Conservation (phyloP, 2,329 filamentous ascomycete species). For the Sarocladium strictum region DNA sequence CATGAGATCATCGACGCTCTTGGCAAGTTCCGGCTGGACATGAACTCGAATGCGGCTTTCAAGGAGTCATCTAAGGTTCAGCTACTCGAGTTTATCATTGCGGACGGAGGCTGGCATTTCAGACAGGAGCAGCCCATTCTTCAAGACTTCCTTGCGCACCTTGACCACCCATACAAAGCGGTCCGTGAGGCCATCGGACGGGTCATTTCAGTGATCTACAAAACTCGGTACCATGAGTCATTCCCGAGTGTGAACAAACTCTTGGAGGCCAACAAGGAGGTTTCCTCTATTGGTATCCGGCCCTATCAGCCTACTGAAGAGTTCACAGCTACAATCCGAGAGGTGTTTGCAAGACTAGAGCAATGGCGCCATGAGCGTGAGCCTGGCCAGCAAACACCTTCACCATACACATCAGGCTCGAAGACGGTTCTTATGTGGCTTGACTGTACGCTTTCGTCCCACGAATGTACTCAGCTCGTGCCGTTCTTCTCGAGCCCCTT, state of each 20-base stretch:
- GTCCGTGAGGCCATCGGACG: constrained; percentile 92
- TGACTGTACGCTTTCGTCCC: constrained; percentile 81
- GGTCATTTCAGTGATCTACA: constrained; percentile 81
- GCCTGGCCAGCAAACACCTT: constrained; percentile 87
- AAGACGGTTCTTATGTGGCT: constrained; percentile 97
- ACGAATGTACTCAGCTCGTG: constrained; percentile 86
- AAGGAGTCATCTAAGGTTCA: constrained; percentile 97
- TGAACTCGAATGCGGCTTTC: constrained; percentile 94
- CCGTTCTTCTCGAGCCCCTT: constrained; percentile 87
- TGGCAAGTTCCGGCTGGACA: constrained; percentile 81
- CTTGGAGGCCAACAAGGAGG: constrained; percentile 69
- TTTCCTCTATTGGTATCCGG: constrained; percentile 76
- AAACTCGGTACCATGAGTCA: constrained; percentile 89
- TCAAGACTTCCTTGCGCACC: constrained; percentile 80
- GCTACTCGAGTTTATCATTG: constrained; percentile 79
- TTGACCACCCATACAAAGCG: constrained; percentile 96
- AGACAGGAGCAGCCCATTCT: constrained; percentile 82
- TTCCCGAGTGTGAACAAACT: constrained; percentile 74
- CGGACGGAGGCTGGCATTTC: constrained; percentile 94
- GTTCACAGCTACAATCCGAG: constrained; percentile 64
- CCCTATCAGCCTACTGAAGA: constrained; percentile 76
- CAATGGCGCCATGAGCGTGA: constrained; percentile 79
- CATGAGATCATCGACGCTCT: constrained; percentile 83
- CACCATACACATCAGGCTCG: constrained; percentile 88
- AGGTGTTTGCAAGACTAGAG: constrained; percentile 75